Evolutionary conservation across 805 yeast species (phyloP).

Genomic region (Candida lessepsii): DNA sequence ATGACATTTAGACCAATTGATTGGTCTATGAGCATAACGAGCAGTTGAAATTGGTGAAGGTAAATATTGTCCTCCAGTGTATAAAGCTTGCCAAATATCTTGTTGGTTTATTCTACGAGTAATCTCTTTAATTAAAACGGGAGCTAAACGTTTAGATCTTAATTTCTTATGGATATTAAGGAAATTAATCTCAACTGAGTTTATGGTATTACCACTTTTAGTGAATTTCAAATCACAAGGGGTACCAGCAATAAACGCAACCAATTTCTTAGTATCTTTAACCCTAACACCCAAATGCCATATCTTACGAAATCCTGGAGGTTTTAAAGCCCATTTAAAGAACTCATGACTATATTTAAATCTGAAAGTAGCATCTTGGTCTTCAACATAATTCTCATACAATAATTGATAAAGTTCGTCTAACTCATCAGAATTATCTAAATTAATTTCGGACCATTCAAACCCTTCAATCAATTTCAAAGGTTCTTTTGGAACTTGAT

Average conservation of each 20-base stretch:
- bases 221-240: slow-evolving; percentile 71
- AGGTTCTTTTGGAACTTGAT: slow-evolving; percentile 69
- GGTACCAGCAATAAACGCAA: slow-evolving; percentile 90
- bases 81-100: slow-evolving; percentile 92
- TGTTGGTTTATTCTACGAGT: slow-evolving; percentile 85
- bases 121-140: slow-evolving; percentile 88
- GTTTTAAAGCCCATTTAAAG: slow-evolving; percentile 87
- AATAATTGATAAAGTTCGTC: slow-evolving; percentile 77
- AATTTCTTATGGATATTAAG: slow-evolving; percentile 91
- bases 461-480: slow-evolving; percentile 72
- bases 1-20: slow-evolving; percentile 85
- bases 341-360: slow-evolving; percentile 84
- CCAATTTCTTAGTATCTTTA: slow-evolving; percentile 67
- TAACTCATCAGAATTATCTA: slow-evolving; percentile 50
- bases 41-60: slow-evolving; percentile 92
- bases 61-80: slow-evolving; percentile 86
- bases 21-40: slow-evolving; percentile 89
- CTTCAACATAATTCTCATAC: slow-evolving; percentile 92
- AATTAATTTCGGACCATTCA: slow-evolving; percentile 85
- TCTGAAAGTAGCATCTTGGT: slow-evolving; percentile 85
- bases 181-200: slow-evolving; percentile 88
- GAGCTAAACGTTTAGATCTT: slow-evolving; percentile 91
- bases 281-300: slow-evolving; percentile 96
- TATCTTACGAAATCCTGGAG: slow-evolving; percentile 87
- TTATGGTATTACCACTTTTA: slow-evolving; percentile 42